Evolutionary conservation across 2,329 filamentous ascomycete species (phyloP), one percentile per base, ranked within the genome.

Genomic region (Pezicula neosporulosa): DNA sequence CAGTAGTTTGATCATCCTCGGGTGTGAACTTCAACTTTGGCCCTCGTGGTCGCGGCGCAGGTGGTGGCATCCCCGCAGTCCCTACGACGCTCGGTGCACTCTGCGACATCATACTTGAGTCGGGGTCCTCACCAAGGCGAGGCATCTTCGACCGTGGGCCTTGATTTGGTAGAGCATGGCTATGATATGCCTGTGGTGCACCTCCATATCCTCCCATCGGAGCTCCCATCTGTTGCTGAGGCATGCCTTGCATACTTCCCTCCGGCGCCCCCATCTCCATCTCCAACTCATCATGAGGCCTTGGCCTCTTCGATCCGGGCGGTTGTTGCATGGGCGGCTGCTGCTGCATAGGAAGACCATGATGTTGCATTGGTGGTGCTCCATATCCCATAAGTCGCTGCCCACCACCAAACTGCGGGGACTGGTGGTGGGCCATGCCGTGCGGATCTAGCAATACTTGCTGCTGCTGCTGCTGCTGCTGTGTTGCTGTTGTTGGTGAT

Each of bases 1-100:
- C 49, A 97, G 77, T 44, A 96, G 74, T 60, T 60, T 89, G 85
- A 69, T 97, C 92, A 66, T 97, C 92, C 68, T 96, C 91, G 9
- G 89, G 85, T 1, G 91, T 96, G 66, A 97, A 97, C 70, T 96
- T 96, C 60, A 96, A 77, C 72, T 96, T 97, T 6, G 91, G 91
- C 3, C 90, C 90, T 54, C 89, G 83, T 9, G 92, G 92, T 61
- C 87, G 77, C 48, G 87, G 82, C 41, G 90, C 91, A 49, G 91
- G 91, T 38, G 80, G 72, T 13, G 92, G 92, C 91, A 96, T 96
- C 46, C 91, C 91, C 41, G 81, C 85, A 66, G 91, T 86, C 39
- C 90, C 90, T 47, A 96, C 90, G 43, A 96, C 86, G 63, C 86
- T 94, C n/a, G 89, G 87, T 30, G 88, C 86, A 8, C 87, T 79